phyloP scores from a whole-genome alignment of 163 green algal genomes.

The Prototheca wickerhamii region DNA sequence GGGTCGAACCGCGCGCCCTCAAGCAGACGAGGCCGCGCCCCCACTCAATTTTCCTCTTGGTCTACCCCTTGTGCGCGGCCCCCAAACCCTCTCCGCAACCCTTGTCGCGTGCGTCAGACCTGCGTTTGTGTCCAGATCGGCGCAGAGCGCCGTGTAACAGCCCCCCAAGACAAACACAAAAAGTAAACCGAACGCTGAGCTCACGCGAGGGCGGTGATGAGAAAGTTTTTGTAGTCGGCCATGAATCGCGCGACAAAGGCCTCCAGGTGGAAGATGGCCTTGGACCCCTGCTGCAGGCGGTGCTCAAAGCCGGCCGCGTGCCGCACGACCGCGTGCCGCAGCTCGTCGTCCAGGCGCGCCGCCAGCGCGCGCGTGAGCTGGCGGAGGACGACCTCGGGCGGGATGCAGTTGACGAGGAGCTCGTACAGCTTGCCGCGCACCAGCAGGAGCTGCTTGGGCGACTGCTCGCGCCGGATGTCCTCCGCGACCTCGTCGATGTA shows the following conservation, averaged over 20 bases:
- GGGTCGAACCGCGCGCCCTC: too few species aligned
- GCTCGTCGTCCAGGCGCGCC: slow-evolving; percentile 75
- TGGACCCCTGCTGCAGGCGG: slow-evolving; percentile 72
- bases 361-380: slow-evolving; percentile 62
- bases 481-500: slow-evolving; percentile 81
- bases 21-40: too few species aligned
- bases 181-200: too few species aligned
- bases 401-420: slow-evolving; percentile 96
- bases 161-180: not conserved
- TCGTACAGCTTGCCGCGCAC: slow-evolving; percentile 93
- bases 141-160: too few species aligned
- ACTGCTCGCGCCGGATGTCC: slow-evolving; percentile 86
- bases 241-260: slow-evolving; percentile 96
- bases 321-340: slow-evolving; percentile 59
- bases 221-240: slow-evolving; percentile 83
- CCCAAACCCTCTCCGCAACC: too few species aligned
- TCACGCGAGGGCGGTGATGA: slow-evolving; percentile 21
- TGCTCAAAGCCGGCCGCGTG: slow-evolving; percentile 83
- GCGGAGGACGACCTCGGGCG: slow-evolving; percentile 58
- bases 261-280: slow-evolving; percentile 97
- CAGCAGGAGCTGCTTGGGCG: slow-evolving; percentile 67
- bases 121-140: too few species aligned
- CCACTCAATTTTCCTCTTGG: too few species aligned
- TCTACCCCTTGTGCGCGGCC: too few species aligned
- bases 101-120: too few species aligned